phyloP scores from a whole-genome alignment of 192 early-diverging fungal species.

The Umbelopsis isabellina region DNA sequence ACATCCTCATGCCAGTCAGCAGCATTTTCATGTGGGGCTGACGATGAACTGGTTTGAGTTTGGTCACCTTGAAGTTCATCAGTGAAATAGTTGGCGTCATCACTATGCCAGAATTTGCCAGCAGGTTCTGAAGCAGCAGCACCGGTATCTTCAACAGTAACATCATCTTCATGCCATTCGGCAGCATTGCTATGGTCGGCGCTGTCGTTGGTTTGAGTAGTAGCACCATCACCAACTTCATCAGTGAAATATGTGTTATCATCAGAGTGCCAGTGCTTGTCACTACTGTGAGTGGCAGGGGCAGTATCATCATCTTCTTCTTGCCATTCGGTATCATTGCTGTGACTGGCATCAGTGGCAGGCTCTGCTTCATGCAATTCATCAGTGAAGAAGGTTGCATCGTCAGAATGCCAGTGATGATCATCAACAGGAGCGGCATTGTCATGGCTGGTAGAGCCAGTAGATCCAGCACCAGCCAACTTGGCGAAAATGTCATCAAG shows the following conservation, averaged over 20 bases:
- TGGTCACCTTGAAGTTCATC: neutral
- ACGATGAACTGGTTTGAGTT: neutral
- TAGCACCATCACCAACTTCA: neutral
- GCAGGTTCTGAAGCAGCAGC: neutral
- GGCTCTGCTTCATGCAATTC: neutral
- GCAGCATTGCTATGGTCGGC: neutral
- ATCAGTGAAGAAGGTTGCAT: no score
- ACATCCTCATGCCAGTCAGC: neutral
- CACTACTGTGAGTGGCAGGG: neutral
- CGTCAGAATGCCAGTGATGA: no score
- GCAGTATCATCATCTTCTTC: neutral
- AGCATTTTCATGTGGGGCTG: neutral
- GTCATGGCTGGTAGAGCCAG: no score
- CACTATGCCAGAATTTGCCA: neutral
- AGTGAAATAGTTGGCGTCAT: neutral
- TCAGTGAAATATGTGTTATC: neutral
- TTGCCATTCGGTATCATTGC: neutral
- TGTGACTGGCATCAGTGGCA: neutral
- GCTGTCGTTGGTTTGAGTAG: neutral
- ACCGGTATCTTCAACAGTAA: neutral
- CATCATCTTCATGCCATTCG: slow-evolving; percentile 4
- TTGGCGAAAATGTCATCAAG: slow-evolving; percentile 3
- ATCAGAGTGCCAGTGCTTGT: slow-evolving; percentile 7
- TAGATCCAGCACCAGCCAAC: neutral
- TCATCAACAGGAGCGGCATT: no score